Evolutionary conservation across 1,284 basidiomycete species (phyloP).

Genomic region (Agroathelia rolfsii): DNA sequence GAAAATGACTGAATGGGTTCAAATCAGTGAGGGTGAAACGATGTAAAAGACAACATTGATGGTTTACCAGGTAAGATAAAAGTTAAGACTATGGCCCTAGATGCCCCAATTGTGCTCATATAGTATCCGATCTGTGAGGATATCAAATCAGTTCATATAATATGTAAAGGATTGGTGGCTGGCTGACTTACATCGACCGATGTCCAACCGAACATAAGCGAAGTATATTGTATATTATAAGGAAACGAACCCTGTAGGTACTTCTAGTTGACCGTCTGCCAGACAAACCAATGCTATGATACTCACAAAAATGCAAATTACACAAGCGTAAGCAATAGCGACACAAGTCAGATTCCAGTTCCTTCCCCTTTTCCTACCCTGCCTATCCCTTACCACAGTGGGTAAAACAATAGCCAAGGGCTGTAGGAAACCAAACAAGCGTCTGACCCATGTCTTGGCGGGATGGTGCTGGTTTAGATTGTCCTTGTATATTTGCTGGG

Average conservation of each 20-base stretch:
- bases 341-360: conserved; percentile 67
- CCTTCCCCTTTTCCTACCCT: conserved; percentile 30
- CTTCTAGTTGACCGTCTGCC: no score
- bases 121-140: conserved; percentile 78
- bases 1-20: conserved; percentile 35
- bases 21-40: conserved; percentile 4
- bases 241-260: conserved; percentile 44
- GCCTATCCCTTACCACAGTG: conserved; percentile 19
- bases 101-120: conserved; percentile 48
- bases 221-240: conserved; percentile 65
- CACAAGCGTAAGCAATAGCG: conserved; percentile 45
- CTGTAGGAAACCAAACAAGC: conserved; percentile 45
- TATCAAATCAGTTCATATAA: conserved; percentile 7
- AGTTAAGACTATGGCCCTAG: conserved; percentile 52
- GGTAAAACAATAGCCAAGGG: conserved; percentile 65
- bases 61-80: conserved; percentile 61
- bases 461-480: no score
- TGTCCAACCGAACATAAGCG: conserved; percentile 62
- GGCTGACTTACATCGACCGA: conserved; percentile 50
- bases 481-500: conserved; percentile 25
- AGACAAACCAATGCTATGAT: no score
- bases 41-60: conserved; percentile 1
- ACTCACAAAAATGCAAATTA: conserved; percentile 47
- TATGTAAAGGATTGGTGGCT: neutral
- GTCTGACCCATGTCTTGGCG: no score